Percentiles rank a stretch among this genome's conserved stretches.
These are phyloP conservation scores for Penicillium capsulatum DNA, from an alignment of 2,329 filamentous ascomycete species.

Conservation along the genomic window DNA sequence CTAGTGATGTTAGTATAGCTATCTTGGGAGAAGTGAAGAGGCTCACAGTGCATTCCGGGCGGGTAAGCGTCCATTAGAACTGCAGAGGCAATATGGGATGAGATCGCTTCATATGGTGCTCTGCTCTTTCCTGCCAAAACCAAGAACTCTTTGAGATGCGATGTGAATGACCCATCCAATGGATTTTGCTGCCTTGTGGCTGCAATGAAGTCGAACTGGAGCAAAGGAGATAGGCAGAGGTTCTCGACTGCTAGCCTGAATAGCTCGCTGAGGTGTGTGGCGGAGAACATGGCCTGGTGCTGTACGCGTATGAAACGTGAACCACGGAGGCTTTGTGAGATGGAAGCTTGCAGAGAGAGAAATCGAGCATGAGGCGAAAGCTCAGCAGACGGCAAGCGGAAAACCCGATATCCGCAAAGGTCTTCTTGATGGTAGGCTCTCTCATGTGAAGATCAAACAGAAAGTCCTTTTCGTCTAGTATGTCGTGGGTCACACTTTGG, in stretches of 20 bases:
- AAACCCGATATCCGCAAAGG: constrained; percentile 8
- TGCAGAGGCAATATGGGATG: constrained; percentile 8
- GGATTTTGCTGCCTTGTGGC: constrained; percentile 4
- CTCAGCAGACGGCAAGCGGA: constrained; percentile 1
- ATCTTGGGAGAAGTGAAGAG: not conserved
- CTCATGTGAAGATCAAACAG: constrained; percentile 1
- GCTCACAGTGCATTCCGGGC: constrained; percentile 4
- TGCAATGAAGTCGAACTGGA: constrained; percentile 8
- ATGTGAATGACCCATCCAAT: constrained; percentile 4
- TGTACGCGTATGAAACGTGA: not conserved
- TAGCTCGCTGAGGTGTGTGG: constrained; percentile 4
- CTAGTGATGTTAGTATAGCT: constrained; percentile 1
- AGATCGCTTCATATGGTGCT: constrained; percentile 6
- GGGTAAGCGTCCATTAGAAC: constrained; percentile 11
- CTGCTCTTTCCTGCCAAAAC: constrained; percentile 3
- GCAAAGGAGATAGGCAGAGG: not conserved
- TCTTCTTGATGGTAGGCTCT: constrained; percentile 2
- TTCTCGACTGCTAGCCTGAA: constrained; percentile 6
- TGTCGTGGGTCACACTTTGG: constrained; percentile 2
- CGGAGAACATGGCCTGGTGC: not conserved
- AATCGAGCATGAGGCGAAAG: constrained; percentile 6
- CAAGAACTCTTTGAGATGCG: constrained; percentile 6
- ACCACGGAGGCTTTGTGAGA: not conserved
- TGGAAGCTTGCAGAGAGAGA: constrained; percentile 1
- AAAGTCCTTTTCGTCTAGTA: constrained; percentile 8